phyloP scores from a whole-genome alignment of 2,329 filamentous ascomycete species.

The Decorospora gaudefroyi region DNA sequence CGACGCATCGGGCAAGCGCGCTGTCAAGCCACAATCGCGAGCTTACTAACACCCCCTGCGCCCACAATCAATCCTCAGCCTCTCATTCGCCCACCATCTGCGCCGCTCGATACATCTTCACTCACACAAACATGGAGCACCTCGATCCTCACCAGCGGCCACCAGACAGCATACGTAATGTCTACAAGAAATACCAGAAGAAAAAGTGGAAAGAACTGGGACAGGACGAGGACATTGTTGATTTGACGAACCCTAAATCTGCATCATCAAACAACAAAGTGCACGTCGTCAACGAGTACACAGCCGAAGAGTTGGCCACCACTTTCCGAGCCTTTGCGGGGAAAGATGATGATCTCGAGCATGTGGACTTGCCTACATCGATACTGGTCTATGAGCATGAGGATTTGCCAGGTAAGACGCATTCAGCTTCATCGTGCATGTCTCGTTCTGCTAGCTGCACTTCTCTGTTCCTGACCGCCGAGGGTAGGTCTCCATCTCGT shows the following conservation, averaged over 20 bases:
- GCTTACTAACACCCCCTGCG: constrained; percentile 21
- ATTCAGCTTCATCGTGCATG: constrained; percentile 1
- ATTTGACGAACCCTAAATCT: constrained; percentile 42
- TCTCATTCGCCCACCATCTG: no score
- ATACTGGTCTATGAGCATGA: constrained; percentile 64
- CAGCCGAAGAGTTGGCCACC: constrained; percentile 24
- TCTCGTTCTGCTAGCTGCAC: no score
- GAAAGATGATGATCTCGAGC: constrained; percentile 8
- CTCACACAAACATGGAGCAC: constrained; percentile 23
- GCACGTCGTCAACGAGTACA: constrained; percentile 29
- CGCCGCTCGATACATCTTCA: no score
- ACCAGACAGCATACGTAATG: constrained; percentile 67
- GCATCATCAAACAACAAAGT: constrained; percentile 28
- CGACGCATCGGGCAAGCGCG: constrained; percentile 27
- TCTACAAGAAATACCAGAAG: constrained; percentile 77
- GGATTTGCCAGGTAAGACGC: constrained; percentile 66
- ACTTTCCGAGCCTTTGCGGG: constrained; percentile 34
- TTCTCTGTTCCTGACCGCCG: constrained; percentile 5
- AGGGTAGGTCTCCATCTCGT: constrained; percentile 74
- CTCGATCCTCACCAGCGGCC: constrained; percentile 80
- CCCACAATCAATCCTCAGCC: background rate
- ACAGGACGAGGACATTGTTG: constrained; percentile 53
- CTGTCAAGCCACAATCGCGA: constrained; percentile 29
- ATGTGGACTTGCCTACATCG: constrained; percentile 5
- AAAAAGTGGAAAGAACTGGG: constrained; percentile 58